Base-by-base conservation (phyloP, 1,284 basidiomycete genomes). In the Rhodofomes roseus region DNA sequence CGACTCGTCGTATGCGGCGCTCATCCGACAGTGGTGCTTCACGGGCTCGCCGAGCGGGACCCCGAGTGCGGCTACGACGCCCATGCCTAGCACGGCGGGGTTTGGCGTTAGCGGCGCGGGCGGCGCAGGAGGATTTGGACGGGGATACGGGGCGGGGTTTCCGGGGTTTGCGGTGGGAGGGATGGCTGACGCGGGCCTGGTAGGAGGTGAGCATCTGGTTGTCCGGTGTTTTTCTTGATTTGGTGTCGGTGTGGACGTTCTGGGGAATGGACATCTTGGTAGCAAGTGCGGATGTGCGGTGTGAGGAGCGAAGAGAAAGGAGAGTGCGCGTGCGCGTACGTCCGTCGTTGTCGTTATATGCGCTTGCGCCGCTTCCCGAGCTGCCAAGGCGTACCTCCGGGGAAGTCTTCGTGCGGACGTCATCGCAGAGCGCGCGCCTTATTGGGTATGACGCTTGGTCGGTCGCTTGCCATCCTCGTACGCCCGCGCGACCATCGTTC, bases 1-100 rank as follows among this genome's bases (percentile, higher is more conserved):
- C 52, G 73, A 77, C 56, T 70, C 77, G 39, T 74, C 83, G 31
- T 89, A 88, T 63, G 80, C 87, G 58, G 82, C 85, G 37, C 80
- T 89, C 61, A 79, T 89, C 56, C 68, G 76, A 58, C 81, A 87
- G 69, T 89, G 87, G 87, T 89, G 87, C 70, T 89, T 89, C 69
- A 85, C 85, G 23, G 79, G 81, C 63, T 69, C 58, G 27, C 52
- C 58, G 1, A 18, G 62, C 39, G 44, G 55, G 27, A 57, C 39
- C 11, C 27, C 55, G 29, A 48, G 56, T 12, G 27, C 54, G 27
- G 39, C 58, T 37, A 25, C 62, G 3, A 55, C 58, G 31, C 55
- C 62, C 1, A 53, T 56, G 31, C 55, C 59, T 3, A 57, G 58
- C 55, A n/a, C 59, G 40, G 5, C 55, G 25, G 46, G 22, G 46